Base-by-base conservation (phyloP, 768 basidiomycete genomes). In the Leucocoprinus leucothites region DNA sequence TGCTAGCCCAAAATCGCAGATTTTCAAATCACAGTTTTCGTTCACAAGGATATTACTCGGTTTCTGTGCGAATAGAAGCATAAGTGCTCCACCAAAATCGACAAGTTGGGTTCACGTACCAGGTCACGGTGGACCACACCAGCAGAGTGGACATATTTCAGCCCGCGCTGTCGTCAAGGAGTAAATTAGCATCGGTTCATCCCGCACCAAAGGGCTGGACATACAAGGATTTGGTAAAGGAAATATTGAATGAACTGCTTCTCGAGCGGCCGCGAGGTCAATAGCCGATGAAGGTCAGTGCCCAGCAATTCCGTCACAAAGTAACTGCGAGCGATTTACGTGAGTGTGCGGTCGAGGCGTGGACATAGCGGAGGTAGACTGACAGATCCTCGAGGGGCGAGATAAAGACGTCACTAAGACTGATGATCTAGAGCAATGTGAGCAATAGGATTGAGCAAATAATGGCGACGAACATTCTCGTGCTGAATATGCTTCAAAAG, bases 211-310 rank as follows among this genome's bases (percentile, higher is more conserved):
- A 36, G 45, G 5, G 42, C 24, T 52, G 11, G 26, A 74, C 87
- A 53, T 55, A 94, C 94, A 57, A 99, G 81, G 60, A 99, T 99
- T 72, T 99, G 97, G 75, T 99, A 99, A 24, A 99, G 77, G 79
- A 99, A 99, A 71, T 99, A 99, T 68, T 99, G 97, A 56, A 98
- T 98, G 72, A 99, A 99, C 69, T 99, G 97, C 77, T 99, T 98
- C 76, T 99, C 97, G 64, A 99, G 78, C 11, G 97, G 97, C 42
- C 97, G 81, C 25, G 94, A 96, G 16, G 97, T 98, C 63, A 99
- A 81, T 28, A 99, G 82, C 58, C 97, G 92, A 68, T 99, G 97
- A 13, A 99, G 82, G 76, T 99, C 97, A 60, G 97, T 99, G 44
- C 97, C 97, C 49, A 99, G 84, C 13, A 99, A 85, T 64, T 99